These are phyloP conservation scores for Colletotrichum navitas DNA, from an alignment of 2,329 filamentous ascomycete species.

Conservation along the genomic window DNA sequence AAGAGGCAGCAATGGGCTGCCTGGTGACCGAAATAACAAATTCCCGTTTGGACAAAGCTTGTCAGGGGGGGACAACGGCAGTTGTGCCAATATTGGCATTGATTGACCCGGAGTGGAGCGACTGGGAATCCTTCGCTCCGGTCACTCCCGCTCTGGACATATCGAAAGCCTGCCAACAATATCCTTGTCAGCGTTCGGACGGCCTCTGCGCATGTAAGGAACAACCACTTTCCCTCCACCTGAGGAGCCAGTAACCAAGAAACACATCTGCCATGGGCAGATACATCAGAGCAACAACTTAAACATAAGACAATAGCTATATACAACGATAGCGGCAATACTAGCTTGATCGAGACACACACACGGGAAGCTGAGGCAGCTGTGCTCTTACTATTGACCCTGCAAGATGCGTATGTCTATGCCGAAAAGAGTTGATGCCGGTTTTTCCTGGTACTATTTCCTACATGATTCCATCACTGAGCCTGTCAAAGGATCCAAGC, in stretches of 20 bases:
- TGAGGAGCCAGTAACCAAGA: neutral
- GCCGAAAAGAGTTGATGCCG: no score
- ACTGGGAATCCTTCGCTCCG: neutral
- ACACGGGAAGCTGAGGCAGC: no score
- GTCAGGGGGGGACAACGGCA: neutral
- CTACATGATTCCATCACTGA: no score
- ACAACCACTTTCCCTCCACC: neutral
- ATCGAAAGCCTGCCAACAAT: neutral
- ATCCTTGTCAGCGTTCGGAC: neutral
- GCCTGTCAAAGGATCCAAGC: no score
- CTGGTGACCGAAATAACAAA: neutral
- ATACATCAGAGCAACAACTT: neutral
- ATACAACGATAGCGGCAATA: neutral
- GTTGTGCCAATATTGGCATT: neutral
- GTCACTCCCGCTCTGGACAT: no score
- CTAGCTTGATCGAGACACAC: neutral
- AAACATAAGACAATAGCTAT: neutral
- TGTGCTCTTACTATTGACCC: no score
- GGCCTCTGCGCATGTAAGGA: neutral
- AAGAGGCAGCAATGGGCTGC: neutral
- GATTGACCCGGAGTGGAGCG: neutral
- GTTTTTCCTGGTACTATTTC: no score
- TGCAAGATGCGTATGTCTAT: no score
- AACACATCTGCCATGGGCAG: neutral
- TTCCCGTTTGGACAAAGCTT: neutral